phyloP scores from a whole-genome alignment of 192 early-diverging fungal species.

The Linnemannia zychae region DNA sequence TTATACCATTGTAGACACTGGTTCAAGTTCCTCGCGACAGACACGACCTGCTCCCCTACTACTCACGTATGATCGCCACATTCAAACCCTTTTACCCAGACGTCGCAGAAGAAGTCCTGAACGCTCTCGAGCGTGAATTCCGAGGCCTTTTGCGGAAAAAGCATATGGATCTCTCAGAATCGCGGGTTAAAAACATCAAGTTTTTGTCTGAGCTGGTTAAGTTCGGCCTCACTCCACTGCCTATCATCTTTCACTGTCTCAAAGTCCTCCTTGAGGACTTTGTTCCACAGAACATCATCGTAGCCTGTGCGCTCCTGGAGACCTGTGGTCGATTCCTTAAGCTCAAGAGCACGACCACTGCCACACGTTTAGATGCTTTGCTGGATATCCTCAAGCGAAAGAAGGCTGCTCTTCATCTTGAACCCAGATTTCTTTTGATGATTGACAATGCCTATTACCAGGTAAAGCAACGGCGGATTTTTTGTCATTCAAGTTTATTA shows the following conservation, averaged over 20 bases:
- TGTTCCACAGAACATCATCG: constrained; percentile 85
- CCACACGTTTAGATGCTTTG: constrained; percentile 75
- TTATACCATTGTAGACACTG: constrained; percentile 62
- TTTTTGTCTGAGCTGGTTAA: constrained; percentile 95
- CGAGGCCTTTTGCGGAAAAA: constrained; percentile 81
- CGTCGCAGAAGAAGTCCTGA: constrained; percentile 79
- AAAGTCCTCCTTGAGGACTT: constrained; percentile 92
- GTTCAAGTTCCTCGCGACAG: constrained; percentile 84
- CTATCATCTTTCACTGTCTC: constrained; percentile 87
- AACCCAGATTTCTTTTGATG: constrained; percentile 86
- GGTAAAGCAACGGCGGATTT: constrained; percentile 33
- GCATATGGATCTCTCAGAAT: constrained; percentile 77
- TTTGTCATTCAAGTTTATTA: background rate
- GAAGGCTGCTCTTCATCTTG: constrained; percentile 86
- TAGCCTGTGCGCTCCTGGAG: constrained; percentile 88
- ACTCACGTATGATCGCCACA: constrained; percentile 90
- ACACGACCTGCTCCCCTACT: constrained; percentile 91
- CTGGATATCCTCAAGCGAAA: constrained; percentile 95
- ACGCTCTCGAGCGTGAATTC: constrained; percentile 78
- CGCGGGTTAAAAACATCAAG: constrained; percentile 85
- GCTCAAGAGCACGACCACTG: constrained; percentile 81
- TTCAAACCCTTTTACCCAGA: constrained; percentile 91
- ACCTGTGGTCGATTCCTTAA: constrained; percentile 89
- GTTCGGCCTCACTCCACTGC: constrained; percentile 87
- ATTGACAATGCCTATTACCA: constrained; percentile 95